Evolutionary conservation across 805 yeast species (phyloP).

Genomic region (Lipomyces chichibuensis): DNA sequence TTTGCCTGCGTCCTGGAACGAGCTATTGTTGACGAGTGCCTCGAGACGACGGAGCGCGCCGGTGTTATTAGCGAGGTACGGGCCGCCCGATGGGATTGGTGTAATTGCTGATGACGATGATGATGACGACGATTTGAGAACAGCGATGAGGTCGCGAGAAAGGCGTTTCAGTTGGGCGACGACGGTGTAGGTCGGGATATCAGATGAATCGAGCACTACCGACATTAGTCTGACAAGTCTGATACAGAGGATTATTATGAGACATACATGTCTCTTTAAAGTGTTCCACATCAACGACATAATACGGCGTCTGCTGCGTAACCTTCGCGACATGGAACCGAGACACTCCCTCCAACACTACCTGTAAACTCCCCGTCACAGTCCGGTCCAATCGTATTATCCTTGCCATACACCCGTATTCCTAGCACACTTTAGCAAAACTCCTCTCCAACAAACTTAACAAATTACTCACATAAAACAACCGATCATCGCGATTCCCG

Average conservation of each 20-base stretch:
- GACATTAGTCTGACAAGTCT: slow-evolving; percentile 9
- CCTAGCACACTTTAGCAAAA: slow-evolving; percentile 6
- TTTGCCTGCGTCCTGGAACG: slow-evolving; percentile 38
- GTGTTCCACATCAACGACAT: slow-evolving; percentile 12
- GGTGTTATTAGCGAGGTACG: neutral
- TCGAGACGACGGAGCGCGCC: slow-evolving; percentile 29
- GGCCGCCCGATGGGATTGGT: neutral
- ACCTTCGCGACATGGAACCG: slow-evolving; percentile 29
- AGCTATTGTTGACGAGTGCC: slow-evolving; percentile 22
- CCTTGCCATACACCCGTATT: slow-evolving; percentile 34
- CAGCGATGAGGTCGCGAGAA: slow-evolving; percentile 28
- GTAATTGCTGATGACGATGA: neutral
- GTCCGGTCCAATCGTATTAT: slow-evolving; percentile 36
- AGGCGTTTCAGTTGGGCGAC: slow-evolving; percentile 33
- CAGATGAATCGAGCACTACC: slow-evolving; percentile 30
- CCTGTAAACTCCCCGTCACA: slow-evolving; percentile 21
- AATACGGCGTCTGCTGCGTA: slow-evolving; percentile 13
- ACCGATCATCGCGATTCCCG: neutral
- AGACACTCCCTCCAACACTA: slow-evolving; percentile 36
- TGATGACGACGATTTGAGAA: slow-evolving; percentile 15
- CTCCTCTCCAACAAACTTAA: neutral
- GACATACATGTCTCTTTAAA: slow-evolving; percentile 4
- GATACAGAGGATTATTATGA: neutral
- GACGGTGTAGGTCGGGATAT: slow-evolving; percentile 31
- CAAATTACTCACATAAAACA: slow-evolving; percentile 14